phyloP scores from a whole-genome alignment of 345 rosid genomes.

The Syzygium oleosum region DNA sequence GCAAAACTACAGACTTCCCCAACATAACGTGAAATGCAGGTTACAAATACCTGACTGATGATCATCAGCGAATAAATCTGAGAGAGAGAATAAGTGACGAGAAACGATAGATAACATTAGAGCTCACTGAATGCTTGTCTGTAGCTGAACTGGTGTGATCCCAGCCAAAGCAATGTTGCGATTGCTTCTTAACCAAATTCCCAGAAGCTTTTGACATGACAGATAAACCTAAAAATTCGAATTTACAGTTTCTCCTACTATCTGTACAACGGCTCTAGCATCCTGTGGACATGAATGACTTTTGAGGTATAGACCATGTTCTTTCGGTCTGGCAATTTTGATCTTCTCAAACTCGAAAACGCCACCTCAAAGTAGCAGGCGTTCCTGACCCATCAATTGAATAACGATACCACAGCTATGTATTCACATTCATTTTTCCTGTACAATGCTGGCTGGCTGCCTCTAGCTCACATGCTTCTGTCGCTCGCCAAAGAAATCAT shows the following conservation, averaged over 20 bases:
- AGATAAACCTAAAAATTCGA: neutral
- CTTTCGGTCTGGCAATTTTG: neutral
- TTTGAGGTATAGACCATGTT: neutral
- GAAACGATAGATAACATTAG: neutral
- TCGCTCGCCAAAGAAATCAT: slow-evolving; percentile 5
- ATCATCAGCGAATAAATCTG: neutral
- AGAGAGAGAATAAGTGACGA: neutral
- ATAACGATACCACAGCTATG: neutral
- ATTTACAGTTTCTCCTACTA: slow-evolving; percentile 20
- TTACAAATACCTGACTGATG: neutral
- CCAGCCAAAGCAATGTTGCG: neutral
- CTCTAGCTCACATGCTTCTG: neutral
- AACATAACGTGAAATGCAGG: neutral
- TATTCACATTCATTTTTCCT: slow-evolving; percentile 4
- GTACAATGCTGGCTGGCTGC: neutral
- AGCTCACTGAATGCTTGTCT: neutral
- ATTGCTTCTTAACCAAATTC: neutral
- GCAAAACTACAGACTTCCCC: neutral
- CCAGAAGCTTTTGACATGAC: neutral
- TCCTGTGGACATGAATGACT: neutral
- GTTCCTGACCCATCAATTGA: neutral
- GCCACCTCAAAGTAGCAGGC: neutral
- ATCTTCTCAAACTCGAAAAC: neutral
- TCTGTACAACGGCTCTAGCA: slow-evolving; percentile 15
- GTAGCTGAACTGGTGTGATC: neutral